Base-by-base conservation (phyloP, 177 flowering plant species). In the Tripterygium wilfordii region DNA sequence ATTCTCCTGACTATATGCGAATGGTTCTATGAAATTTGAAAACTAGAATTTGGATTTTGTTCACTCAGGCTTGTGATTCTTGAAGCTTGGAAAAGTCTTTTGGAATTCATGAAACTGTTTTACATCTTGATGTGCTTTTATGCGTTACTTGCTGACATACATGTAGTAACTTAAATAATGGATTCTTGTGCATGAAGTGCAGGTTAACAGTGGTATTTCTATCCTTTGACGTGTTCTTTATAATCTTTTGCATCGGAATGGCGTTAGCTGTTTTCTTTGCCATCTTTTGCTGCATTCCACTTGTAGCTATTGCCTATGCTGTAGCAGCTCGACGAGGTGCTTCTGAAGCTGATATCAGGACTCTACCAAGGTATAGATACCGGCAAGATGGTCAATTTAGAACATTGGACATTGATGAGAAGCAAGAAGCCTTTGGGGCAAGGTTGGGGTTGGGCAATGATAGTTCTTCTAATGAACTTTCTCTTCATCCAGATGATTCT, bases 121-220 rank as follows among this genome's bases (percentile, higher is more conserved):
- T n/a, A n/a, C n/a, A n/a, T n/a, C n/a, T n/a, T n/a, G n/a, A n/a
- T n/a, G n/a, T n/a, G n/a, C n/a, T n/a, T n/a, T n/a, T n/a, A n/a
- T n/a, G n/a, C n/a, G n/a, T n/a, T n/a, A n/a, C n/a, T n/a, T 28
- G 12, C 10, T 31, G 16, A 21, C 9, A 45, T 15, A 14, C 25
- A 14, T 32, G 18, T 31, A 10, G 17, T 2, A 26, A 13, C 22
- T 37, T 3, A n/a, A 16, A 10, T 4, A 43, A 15, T 24, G 27
- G 15, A 22, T 38, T n/a, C 36, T 3, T 32, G 47, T 13, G 12
- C 51, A 32, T 37, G 36, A 29, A 16, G 1, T 78, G 81, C 91
- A 83, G 91, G 91, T 65, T 80, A 56, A 70, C 85, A 6, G 78
- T 78, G 51, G 67, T 80, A 20, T 83, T 76, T 57, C 70, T 83